A percentile compares a stretch with the other conserved stretches of the same genome.
Conservation (phyloP, 2,329 filamentous ascomycete genomes). For the Monosporascus sp. region DNA sequence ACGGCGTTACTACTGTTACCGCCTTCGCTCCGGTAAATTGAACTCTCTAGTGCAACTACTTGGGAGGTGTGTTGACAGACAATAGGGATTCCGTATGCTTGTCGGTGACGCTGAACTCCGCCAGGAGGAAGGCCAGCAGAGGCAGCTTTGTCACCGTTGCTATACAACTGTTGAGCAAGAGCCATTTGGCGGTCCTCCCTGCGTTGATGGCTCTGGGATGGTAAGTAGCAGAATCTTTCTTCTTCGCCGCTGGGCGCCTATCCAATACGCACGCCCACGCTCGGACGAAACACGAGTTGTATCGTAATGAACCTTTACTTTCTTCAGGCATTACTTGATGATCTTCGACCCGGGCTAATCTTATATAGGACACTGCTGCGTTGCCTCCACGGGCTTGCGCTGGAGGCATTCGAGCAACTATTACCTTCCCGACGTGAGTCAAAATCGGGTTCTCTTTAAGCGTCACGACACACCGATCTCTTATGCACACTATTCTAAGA, state of each 20-base stretch:
- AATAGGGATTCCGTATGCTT: conserved; percentile 21
- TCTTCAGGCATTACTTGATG: too few species aligned
- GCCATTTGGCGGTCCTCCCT: conserved; percentile 20
- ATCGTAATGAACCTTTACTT: too few species aligned
- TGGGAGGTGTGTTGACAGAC: background rate
- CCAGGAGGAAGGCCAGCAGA: conserved; percentile 12
- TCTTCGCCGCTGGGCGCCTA: background rate
- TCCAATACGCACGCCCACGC: too few species aligned
- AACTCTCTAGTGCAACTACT: background rate
- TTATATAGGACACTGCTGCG: conserved; percentile 6
- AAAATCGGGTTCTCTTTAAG: background rate
- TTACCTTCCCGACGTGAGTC: conserved; percentile 18
- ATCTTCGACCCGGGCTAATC: too few species aligned
- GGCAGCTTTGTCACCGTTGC: conserved; percentile 19
- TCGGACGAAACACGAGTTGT: too few species aligned
- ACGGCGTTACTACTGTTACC: conserved; percentile 15
- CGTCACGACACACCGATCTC: background rate
- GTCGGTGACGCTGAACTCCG: conserved; percentile 17
- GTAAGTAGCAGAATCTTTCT: background rate
- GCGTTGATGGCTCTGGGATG: conserved; percentile 13
- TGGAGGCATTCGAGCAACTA: conserved; percentile 16
- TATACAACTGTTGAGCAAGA: conserved; percentile 17
- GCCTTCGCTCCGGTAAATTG: conserved; percentile 18
- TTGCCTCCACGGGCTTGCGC: conserved; percentile 13
- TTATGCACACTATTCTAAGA: too few species aligned